A percentile compares a stretch with the other conserved stretches of the same genome.
Conservation (phyloP, 805 yeast species). For the Myxozyma vanderwaltii region DNA sequence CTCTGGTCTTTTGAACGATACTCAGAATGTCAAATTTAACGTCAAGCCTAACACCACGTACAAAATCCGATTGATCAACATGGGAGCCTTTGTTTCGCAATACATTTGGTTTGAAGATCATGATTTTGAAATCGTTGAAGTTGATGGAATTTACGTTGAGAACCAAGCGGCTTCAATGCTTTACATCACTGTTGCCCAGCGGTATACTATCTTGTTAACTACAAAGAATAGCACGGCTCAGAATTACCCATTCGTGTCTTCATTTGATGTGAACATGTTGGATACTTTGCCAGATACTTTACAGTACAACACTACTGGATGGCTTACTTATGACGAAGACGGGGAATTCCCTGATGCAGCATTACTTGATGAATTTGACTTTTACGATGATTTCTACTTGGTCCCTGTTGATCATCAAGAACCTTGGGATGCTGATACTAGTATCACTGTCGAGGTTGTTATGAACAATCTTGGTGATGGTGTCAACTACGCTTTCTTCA, state of each 20-base stretch:
- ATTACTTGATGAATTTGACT: constrained; percentile 48
- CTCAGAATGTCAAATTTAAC: constrained; percentile 69
- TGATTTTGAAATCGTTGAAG: constrained; percentile 79
- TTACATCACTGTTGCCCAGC: constrained; percentile 88
- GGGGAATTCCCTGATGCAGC: constrained; percentile 50
- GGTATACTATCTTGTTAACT: constrained; percentile 76
- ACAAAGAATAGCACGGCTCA: constrained; percentile 64
- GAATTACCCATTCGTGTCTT: constrained; percentile 82
- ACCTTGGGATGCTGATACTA: constrained; percentile 66
- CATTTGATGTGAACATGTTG: constrained; percentile 79
- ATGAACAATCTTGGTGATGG: constrained; percentile 90
- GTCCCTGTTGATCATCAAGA: constrained; percentile 62
- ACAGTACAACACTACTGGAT: constrained; percentile 71
- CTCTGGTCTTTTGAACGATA: constrained; percentile 75
- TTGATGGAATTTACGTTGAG: constrained; percentile 87
- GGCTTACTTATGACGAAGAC: constrained; percentile 58
- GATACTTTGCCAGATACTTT: constrained; percentile 73
- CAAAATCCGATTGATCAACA: constrained; percentile 74
- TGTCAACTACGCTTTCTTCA: constrained; percentile 94
- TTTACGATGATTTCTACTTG: constrained; percentile 77
- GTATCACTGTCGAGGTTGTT: constrained; percentile 65
- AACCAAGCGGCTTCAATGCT: constrained; percentile 68
- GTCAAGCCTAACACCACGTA: constrained; percentile 88
- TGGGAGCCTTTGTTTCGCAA: constrained; percentile 91
- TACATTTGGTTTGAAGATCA: constrained; percentile 89